These are phyloP conservation scores for Penicillium lividum DNA, from an alignment of 495 filamentous ascomycete species.

Conservation along the genomic window DNA sequence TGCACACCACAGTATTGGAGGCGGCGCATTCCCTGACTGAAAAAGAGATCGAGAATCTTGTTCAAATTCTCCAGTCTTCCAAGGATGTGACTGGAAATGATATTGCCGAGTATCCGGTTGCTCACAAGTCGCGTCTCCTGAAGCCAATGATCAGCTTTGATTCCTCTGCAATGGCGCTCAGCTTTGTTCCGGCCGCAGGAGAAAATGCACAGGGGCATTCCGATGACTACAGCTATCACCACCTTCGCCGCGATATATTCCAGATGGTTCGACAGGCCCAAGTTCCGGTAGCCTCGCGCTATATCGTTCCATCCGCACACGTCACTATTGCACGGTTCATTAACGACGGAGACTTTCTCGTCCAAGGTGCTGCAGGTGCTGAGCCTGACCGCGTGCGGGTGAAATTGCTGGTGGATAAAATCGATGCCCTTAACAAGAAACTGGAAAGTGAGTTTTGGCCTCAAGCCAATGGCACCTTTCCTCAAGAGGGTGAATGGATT, in stretches of 20 bases:
- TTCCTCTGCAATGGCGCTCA: constrained; percentile 73
- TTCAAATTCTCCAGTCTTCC: constrained; percentile 42
- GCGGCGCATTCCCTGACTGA: constrained; percentile 24
- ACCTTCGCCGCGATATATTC: constrained; percentile 75
- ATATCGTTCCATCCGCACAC: constrained; percentile 80
- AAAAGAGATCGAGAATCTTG: constrained; percentile 19
- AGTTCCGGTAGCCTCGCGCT: constrained; percentile 65
- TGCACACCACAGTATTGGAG: constrained; percentile 68
- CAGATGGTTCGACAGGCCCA: constrained; percentile 52
- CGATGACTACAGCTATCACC: constrained; percentile 79
- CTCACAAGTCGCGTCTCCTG: constrained; percentile 64
- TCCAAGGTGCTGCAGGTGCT: constrained; percentile 26
- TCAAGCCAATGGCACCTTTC: constrained; percentile 36
- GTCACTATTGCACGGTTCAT: constrained; percentile 80
- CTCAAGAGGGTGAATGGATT: constrained; percentile 60
- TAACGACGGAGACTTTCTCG: constrained; percentile 48
- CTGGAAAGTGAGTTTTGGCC: constrained; percentile 66
- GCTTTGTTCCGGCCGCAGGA: constrained; percentile 71
- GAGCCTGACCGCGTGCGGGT: constrained; percentile 49
- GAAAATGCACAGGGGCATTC: constrained; percentile 30
- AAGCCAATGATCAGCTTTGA: constrained; percentile 81
- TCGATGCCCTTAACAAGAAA: constrained; percentile 71
- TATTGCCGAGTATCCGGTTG: constrained; percentile 60
- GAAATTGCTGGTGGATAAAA: constrained; percentile 58
- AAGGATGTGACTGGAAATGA: constrained; percentile 36